Base-by-base conservation (phyloP, 148 eudicot species). In the Amaranthus palmeri region DNA sequence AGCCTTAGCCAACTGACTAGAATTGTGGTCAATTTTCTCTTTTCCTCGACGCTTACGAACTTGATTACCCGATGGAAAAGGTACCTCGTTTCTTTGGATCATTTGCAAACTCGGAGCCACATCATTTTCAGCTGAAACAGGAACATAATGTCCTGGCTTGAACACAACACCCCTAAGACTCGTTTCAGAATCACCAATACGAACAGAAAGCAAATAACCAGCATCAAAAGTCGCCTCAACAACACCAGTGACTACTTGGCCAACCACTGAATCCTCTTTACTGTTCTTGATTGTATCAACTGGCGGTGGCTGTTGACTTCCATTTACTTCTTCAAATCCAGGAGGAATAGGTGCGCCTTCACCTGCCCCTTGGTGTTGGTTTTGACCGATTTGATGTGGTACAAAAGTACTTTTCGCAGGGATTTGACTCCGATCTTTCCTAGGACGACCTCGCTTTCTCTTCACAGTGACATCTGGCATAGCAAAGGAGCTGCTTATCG, bases 361-460 rank as follows among this genome's bases (percentile, higher is more conserved):
- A 55, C 73, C 57, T 61, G 42, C 80, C 45, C 73, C 73, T 17
- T 17, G 71, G 17, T 57, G 76, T 48, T 60, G 83, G 70, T 36
- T 69, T 11, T 66, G 75, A n/a, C 63, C 66, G 18, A 61, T 72
- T 72, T 71, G 70, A 48, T 49, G 73, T 4, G 79, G 73, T 8
- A 63, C 10, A 56, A 17, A 62, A 61, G 64, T 70, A 79, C 17
- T 51, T 55, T 54, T 56, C 0, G 62, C 66, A 9, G 76, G 85
- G 6, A 44, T 72, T 58, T 79, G 84, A 67, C 78, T 83, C 18
- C 68, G 81, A 77, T 91, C 96, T 83, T 93, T 93, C 54, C 91
- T 85, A 43, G 98, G 98, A 71, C 97, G 97, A 51, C 98, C 98
- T 13, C 97, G 87, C 81, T 86, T 87, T 68, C 92, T 86, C 79